These are phyloP conservation scores for Microdochium bolleyi DNA, from an alignment of 2,329 filamentous ascomycete genomes.

Conservation along the genomic window DNA sequence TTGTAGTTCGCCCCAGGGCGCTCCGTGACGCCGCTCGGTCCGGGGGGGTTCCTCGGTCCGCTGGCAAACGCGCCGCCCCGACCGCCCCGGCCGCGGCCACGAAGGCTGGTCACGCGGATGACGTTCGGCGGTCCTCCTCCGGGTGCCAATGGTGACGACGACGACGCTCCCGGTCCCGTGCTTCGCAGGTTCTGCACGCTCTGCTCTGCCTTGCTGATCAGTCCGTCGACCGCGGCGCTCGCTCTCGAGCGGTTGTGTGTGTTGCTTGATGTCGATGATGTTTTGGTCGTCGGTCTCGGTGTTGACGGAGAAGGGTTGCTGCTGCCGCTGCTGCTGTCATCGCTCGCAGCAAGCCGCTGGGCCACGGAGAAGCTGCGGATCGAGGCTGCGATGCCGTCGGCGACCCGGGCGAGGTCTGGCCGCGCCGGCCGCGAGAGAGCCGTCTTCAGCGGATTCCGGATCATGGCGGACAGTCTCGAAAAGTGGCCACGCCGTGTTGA, in stretches of 20 bases:
- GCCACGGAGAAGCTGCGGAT: slow-evolving; percentile 21
- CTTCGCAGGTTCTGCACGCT: background rate
- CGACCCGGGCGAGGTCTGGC: slow-evolving; percentile 16
- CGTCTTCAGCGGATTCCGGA: slow-evolving; percentile 19
- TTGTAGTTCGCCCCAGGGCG: background rate
- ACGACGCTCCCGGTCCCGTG: too few species aligned
- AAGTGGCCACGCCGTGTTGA: too few species aligned
- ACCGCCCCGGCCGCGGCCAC: slow-evolving; percentile 13
- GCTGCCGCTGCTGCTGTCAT: slow-evolving; percentile 1
- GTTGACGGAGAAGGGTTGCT: slow-evolving; percentile 2
- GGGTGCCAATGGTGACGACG: background rate
- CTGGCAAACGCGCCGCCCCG: slow-evolving; percentile 4
- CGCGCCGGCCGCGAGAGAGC: slow-evolving; percentile 14
- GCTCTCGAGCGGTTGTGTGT: slow-evolving; percentile 12
- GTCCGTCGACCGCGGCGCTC: slow-evolving; percentile 14
- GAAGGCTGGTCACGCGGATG: slow-evolving; percentile 30
- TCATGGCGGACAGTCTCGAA: slow-evolving; percentile 11
- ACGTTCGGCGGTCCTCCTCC: slow-evolving; percentile 19
- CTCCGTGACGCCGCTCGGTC: background rate
- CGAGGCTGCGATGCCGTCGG: slow-evolving; percentile 19
- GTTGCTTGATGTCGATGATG: too few species aligned
- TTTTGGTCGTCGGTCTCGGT: background rate
- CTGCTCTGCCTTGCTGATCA: slow-evolving; percentile 10
- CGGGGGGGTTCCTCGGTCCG: slow-evolving; percentile 1
- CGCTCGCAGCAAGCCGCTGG: slow-evolving; percentile 9